These are phyloP conservation scores for Handroanthus guayacan DNA, from an alignment of 257 asterid species.

Conservation along the genomic window DNA sequence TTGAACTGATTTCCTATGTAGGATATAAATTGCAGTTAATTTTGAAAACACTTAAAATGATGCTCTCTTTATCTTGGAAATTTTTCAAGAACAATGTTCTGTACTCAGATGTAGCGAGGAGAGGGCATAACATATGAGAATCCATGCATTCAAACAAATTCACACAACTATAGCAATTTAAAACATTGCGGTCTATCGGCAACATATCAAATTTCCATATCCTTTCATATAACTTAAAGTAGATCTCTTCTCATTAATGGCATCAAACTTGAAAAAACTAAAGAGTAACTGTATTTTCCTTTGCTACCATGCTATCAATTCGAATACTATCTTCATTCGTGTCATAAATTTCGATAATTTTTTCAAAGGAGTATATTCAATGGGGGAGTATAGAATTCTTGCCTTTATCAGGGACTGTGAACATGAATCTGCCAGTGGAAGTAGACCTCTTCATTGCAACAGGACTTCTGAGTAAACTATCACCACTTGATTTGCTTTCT, in stretches of 20 bases:
- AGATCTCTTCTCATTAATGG: conserved; percentile 13
- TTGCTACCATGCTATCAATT: conserved; percentile 23
- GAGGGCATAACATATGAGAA: background rate
- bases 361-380: conserved; percentile 38
- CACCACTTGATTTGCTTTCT: background rate
- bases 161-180: background rate
- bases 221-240: conserved; percentile 26
- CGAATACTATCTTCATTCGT: conserved; percentile 27
- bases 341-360: conserved; percentile 13
- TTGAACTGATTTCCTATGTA: no score
- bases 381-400: conserved; percentile 42
- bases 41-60: no score
- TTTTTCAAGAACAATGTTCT: background rate
- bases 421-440: conserved; percentile 55
- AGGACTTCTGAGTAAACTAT: conserved; percentile 39
- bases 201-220: conserved; percentile 1
- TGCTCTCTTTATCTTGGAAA: background rate
- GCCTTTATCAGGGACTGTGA: conserved; percentile 49
- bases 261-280: conserved; percentile 14
- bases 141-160: conserved; percentile 14
- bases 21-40: no score
- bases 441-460: conserved; percentile 54
- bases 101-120: background rate
- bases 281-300: conserved; percentile 23
- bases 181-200: conserved; percentile 13